Base-by-base conservation (phyloP, 331 rosid genomes). In the Cydonia oblonga region DNA sequence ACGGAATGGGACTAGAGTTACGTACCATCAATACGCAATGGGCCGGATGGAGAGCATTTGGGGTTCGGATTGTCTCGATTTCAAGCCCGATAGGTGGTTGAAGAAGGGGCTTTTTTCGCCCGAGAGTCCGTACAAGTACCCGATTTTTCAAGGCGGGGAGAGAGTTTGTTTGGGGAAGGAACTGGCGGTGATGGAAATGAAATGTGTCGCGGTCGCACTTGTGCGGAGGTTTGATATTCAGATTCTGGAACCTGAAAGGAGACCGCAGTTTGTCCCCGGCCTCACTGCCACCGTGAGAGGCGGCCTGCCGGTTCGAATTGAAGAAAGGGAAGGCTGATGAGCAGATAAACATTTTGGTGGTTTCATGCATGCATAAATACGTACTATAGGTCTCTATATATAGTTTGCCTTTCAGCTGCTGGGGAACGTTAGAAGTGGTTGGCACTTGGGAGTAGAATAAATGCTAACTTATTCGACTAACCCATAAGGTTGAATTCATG, bases 11-110 rank as follows among this genome's bases (percentile, higher is more conserved):
- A 88, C 90, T 2, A 56, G 98, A 32, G 93, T 93, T 2, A 93
- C 97, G 0, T 93, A 89, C 65, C 97, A 93, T 67, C 96, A 95
- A 0, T 93, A 89, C 23, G 98, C 97, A 0, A 93, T 93, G 98
- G 98, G 97, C 20, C 87, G 98, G 63, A 89, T 89, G 97, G 96
- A 86, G 51, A 70, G 38, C 1, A 58, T 91, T 7, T 93, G 98
- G 98, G 98, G 97, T 15, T 72, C 88, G 2, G 91, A 91, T 69
- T 88, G 85, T 56, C 56, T 81, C 0, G 79, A 85, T 7, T 93
- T 91, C 76, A 84, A 79, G 32, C 98, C 98, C 1, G 85, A 85
- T 3, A 84, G 98, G 74, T 93, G 98, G 98, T 33, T 93, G 70
- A 74, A 65, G 1, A 77, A 78, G 0, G 96, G 90, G 0, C 64